Conservation (phyloP, 2,329 filamentous ascomycete genomes). For the Mycosphaerelloides madeirae region DNA sequence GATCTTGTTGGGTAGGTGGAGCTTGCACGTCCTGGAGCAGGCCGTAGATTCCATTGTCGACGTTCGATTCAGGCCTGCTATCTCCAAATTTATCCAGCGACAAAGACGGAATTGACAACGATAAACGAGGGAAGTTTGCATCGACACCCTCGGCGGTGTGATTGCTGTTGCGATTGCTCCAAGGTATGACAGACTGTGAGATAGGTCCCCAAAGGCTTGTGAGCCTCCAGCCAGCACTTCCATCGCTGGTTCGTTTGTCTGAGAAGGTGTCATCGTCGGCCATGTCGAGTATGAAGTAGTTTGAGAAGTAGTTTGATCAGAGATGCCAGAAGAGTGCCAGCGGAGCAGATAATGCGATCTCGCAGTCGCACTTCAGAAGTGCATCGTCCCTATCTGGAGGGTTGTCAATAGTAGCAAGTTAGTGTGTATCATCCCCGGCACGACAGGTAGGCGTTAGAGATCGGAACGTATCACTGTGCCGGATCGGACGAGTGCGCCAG, state of each 20-base stretch:
- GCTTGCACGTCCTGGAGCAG: background rate
- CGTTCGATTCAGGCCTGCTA: background rate
- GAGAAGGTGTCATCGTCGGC: too few relatives aligned
- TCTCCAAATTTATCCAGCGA: background rate
- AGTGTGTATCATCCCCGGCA: too few relatives aligned
- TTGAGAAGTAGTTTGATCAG: too few relatives aligned
- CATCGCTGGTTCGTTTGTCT: background rate
- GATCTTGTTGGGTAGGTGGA: background rate
- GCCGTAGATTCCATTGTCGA: background rate
- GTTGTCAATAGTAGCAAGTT: too few relatives aligned
- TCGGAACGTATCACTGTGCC: too few relatives aligned
- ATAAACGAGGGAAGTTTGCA: background rate
- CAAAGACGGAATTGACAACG: background rate
- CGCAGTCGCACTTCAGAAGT: too few relatives aligned
- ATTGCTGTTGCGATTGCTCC: conserved; percentile 1
- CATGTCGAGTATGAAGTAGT: too few relatives aligned
- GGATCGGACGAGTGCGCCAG: too few relatives aligned
- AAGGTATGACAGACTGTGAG: background rate
- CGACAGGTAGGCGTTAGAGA: too few relatives aligned
- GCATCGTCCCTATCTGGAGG: too few relatives aligned
- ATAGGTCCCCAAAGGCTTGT: conserved; percentile 1
- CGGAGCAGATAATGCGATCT: too few relatives aligned
- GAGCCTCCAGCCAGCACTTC: conserved; percentile 2
- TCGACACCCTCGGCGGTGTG: background rate
- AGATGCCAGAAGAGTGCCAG: too few relatives aligned